phyloP scores from a whole-genome alignment of 345 rosid species.

The Eucalyptus regnans region DNA sequence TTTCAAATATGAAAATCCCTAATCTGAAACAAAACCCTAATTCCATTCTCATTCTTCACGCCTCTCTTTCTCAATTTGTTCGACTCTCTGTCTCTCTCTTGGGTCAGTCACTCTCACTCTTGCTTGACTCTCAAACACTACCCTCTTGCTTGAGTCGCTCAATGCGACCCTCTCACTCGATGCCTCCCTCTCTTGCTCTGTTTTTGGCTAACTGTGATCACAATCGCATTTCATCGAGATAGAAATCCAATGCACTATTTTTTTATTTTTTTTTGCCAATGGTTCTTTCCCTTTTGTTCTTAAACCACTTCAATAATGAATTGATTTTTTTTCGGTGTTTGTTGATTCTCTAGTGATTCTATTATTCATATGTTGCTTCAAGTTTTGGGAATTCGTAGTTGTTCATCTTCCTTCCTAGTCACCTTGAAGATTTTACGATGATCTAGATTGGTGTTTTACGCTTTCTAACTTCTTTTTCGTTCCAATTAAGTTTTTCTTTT shows the following conservation, averaged over 20 bases:
- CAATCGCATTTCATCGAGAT: neutral
- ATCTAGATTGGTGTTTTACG: neutral
- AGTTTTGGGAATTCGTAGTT: neutral
- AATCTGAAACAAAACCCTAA: neutral
- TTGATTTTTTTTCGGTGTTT: neutral
- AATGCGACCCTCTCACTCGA: neutral
- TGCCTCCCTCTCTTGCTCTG: neutral
- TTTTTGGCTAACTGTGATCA: neutral
- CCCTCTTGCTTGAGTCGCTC: neutral
- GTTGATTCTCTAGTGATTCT: neutral
- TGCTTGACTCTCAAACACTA: neutral
- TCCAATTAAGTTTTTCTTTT: no score
- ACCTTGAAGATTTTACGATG: neutral
- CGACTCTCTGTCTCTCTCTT: neutral
- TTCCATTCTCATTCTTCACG: neutral
- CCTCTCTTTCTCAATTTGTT: neutral
- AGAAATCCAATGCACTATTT: neutral
- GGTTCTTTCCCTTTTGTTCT: neutral
- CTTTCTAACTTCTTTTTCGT: neutral
- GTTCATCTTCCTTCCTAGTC: neutral
- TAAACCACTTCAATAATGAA: neutral
- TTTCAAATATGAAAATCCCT: neutral
- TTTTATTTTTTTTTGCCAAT: neutral
- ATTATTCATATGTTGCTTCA: neutral
- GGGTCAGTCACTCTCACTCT: neutral